phyloP scores from a whole-genome alignment of 2,329 filamentous ascomycete genomes.

The Apiospora rasikravindrae region DNA sequence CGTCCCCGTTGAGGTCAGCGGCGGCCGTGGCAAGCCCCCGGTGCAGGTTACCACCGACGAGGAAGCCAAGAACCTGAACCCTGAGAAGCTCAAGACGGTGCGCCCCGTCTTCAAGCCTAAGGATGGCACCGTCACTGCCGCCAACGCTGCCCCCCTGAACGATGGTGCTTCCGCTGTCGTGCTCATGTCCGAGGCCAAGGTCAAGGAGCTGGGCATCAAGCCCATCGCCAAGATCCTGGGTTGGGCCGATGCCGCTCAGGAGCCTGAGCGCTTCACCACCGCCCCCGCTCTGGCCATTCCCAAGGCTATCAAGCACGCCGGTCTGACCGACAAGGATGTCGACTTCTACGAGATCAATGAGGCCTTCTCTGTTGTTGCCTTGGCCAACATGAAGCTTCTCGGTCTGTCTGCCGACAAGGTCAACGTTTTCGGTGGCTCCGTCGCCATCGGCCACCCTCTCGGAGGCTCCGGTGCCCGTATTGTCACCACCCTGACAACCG shows the following conservation, averaged over 20 bases:
- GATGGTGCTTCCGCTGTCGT: slow-evolving; percentile 93
- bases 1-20: slow-evolving; percentile 83
- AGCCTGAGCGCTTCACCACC: slow-evolving; percentile 94
- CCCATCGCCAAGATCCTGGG: slow-evolving; percentile 96
- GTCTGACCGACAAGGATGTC: slow-evolving; percentile 75
- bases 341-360: slow-evolving; percentile 99
- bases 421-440: slow-evolving; percentile 93
- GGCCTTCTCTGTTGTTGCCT: slow-evolving; percentile 94
- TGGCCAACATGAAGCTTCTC: slow-evolving; percentile 95
- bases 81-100: slow-evolving; percentile 82
- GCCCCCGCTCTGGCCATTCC: slow-evolving; percentile 92
- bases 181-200: slow-evolving; percentile 90
- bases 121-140: slow-evolving; percentile 88
- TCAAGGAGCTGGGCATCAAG: slow-evolving; percentile 89
- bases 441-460: slow-evolving; percentile 93
- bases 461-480: slow-evolving; percentile 95
- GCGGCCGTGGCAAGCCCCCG: slow-evolving; percentile 87
- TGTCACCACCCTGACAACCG: slow-evolving; percentile 85
- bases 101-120: slow-evolving; percentile 82
- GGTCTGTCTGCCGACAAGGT: slow-evolving; percentile 81
- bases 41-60: slow-evolving; percentile 85
- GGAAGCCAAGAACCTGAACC: slow-evolving; percentile 92
- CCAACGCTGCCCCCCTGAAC: slow-evolving; percentile 95
- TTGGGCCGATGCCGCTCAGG: slow-evolving; percentile 92
- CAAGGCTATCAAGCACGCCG: slow-evolving; percentile 95